A percentile compares a stretch with the other conserved stretches of the same genome.
Evolutionary conservation across 1,284 basidiomycete species (phyloP).

Genomic region (Thelephora terrestris): DNA sequence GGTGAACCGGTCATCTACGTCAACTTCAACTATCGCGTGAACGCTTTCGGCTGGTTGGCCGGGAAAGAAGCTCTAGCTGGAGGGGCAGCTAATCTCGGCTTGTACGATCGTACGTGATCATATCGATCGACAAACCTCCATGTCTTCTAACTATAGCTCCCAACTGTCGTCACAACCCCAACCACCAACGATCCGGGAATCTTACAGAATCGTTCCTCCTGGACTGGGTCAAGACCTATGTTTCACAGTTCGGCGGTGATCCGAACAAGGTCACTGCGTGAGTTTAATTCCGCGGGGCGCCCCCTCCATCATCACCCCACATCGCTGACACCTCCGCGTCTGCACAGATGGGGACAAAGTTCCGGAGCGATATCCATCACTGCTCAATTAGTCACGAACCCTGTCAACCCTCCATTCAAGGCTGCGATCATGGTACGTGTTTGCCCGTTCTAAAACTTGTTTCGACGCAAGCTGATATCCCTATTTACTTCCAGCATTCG

Average conservation of each 20-base stretch:
- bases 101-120: conserved; percentile 38
- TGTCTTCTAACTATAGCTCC: not conserved
- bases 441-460: too few species aligned
- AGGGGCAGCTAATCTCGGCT: conserved; percentile 43
- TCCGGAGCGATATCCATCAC: conserved; percentile 11
- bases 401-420: too few species aligned
- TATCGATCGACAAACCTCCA: not conserved
- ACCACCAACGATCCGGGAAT: too few species aligned
- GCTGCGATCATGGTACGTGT: too few species aligned
- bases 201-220: conserved; percentile 41
- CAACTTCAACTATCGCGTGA: conserved; percentile 45
- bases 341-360: conserved; percentile 29
- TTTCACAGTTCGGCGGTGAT: conserved; percentile 33
- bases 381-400: too few species aligned
- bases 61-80: conserved; percentile 40
- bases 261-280: conserved; percentile 28
- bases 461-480: too few species aligned
- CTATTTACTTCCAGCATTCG: too few species aligned
- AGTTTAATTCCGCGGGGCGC: conserved; percentile 9
- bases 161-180: not conserved
- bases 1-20: conserved; percentile 40
- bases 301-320: too few species aligned
- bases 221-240: conserved; percentile 43
- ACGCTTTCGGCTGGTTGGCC: conserved; percentile 37
- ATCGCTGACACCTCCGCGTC: too few species aligned